These are phyloP conservation scores for Tetrahymena borealis DNA, from an alignment of 73 alveolate species.

Conservation along the genomic window DNA sequence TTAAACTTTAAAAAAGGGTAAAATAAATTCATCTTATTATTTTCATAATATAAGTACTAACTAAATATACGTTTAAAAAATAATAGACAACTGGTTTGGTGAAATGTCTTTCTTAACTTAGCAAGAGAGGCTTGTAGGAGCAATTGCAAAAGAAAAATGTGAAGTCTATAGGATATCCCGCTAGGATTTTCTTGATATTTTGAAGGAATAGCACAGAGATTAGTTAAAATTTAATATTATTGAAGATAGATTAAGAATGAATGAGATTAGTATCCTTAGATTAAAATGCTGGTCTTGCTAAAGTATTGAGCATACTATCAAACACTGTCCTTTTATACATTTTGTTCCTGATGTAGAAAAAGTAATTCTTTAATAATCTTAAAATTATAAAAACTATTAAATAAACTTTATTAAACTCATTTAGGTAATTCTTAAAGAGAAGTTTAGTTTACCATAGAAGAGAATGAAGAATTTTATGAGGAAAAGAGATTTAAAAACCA, in stretches of 20 bases:
- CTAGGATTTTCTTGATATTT: not conserved
- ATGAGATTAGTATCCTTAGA: not conserved
- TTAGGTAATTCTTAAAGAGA: not conserved
- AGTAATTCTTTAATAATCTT: not conserved
- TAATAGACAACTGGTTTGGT: not conserved
- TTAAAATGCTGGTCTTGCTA: not conserved
- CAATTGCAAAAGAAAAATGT: not conserved
- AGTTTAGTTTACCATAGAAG: not conserved
- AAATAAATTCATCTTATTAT: not conserved
- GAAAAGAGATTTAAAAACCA: not conserved
- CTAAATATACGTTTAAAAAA: not conserved
- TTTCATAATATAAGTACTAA: not conserved
- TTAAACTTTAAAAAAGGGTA: not conserved
- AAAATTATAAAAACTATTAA: not conserved
- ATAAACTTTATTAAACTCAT: not conserved
- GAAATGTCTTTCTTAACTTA: not conserved
- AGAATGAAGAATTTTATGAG: not conserved
- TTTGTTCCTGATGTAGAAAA: not conserved
- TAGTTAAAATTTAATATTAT: not conserved
- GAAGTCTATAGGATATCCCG: not conserved
- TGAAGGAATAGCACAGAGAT: not conserved
- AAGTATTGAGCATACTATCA: not conserved
- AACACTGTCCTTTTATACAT: not conserved
- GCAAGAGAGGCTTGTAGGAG: not conserved
- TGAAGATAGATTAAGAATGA: not conserved